phyloP scores from a whole-genome alignment of 495 filamentous ascomycete species.

The Hypoxylon fuscum region DNA sequence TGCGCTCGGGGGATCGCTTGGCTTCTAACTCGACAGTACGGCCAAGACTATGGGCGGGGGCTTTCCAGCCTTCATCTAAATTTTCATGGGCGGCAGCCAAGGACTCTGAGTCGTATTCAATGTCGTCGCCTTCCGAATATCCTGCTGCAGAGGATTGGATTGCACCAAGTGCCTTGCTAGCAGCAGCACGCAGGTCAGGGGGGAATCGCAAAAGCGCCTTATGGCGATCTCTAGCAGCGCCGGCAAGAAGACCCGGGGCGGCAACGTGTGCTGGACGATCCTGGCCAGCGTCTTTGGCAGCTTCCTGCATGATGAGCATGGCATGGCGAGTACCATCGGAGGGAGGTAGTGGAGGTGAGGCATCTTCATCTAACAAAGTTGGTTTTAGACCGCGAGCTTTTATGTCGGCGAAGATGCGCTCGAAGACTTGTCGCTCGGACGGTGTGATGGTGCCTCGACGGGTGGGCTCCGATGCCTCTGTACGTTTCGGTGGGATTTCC shows the following conservation, averaged over 20 bases:
- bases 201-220: constrained; percentile 53
- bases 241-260: constrained; percentile 11
- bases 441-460: constrained; percentile 64
- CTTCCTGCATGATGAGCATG: constrained; percentile 49
- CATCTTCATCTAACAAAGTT: constrained; percentile 1
- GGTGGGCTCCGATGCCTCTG: neutral
- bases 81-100: constrained; percentile 28
- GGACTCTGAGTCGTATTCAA: constrained; percentile 16
- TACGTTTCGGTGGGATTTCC: neutral
- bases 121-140: neutral
- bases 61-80: constrained; percentile 42
- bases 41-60: constrained; percentile 31
- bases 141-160: constrained; percentile 27
- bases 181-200: constrained; percentile 50
- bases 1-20: constrained; percentile 49
- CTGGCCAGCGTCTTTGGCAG: constrained; percentile 34
- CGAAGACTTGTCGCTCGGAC: constrained; percentile 62
- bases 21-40: constrained; percentile 46
- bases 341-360: neutral
- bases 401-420: constrained; percentile 67
- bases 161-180: constrained; percentile 46
- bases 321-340: constrained; percentile 18
- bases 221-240: constrained; percentile 38
- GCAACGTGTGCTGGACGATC: constrained; percentile 16
- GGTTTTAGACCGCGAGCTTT: constrained; percentile 43